Percentiles rank a stretch among this genome's conserved stretches.
Conservation (phyloP, 768 basidiomycete species). For the Leccinellum rugosiceps region DNA sequence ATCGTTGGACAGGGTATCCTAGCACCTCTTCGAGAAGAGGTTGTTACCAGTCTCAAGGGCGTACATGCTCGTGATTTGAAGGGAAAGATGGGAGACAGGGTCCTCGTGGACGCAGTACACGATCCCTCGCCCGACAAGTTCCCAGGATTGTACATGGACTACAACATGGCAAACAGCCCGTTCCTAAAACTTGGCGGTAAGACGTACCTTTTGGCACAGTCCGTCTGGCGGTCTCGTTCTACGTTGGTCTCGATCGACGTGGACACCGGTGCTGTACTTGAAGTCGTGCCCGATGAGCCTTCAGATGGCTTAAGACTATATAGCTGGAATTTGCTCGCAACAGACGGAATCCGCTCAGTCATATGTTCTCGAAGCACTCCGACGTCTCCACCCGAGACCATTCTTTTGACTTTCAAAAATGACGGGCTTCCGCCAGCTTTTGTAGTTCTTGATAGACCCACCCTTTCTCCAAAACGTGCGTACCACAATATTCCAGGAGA, state of each 20-base stretch:
- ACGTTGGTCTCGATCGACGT: conserved; percentile 48
- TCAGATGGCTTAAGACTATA: conserved; percentile 24
- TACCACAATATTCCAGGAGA: background rate
- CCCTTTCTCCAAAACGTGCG: conserved; percentile 41
- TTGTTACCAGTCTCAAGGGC: conserved; percentile 88
- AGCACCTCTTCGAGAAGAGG: conserved; percentile 82
- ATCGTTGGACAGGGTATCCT: conserved; percentile 71
- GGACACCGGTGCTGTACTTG: conserved; percentile 37
- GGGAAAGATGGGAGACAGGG: conserved; percentile 2
- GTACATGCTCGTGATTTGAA: conserved; percentile 42
- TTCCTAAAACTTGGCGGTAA: conserved; percentile 32
- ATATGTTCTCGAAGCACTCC: conserved; percentile 52
- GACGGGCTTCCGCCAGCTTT: background rate
- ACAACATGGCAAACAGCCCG: conserved; percentile 41
- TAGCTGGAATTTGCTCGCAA: conserved; percentile 55
- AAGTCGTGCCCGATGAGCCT: conserved; percentile 22
- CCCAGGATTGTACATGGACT: conserved; percentile 61
- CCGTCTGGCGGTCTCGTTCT: conserved; percentile 52
- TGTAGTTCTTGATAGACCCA: conserved; percentile 41
- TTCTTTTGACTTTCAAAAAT: conserved; percentile 41
- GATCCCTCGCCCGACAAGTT: conserved; percentile 42
- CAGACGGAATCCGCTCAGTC: conserved; percentile 41
- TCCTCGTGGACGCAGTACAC: conserved; percentile 42
- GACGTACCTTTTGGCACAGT: conserved; percentile 36
- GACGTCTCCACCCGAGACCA: conserved; percentile 43